Evolutionary conservation across 305 asterid species (phyloP), one percentile per base, ranked within the genome.

Genomic region (Rubia occidens): DNA sequence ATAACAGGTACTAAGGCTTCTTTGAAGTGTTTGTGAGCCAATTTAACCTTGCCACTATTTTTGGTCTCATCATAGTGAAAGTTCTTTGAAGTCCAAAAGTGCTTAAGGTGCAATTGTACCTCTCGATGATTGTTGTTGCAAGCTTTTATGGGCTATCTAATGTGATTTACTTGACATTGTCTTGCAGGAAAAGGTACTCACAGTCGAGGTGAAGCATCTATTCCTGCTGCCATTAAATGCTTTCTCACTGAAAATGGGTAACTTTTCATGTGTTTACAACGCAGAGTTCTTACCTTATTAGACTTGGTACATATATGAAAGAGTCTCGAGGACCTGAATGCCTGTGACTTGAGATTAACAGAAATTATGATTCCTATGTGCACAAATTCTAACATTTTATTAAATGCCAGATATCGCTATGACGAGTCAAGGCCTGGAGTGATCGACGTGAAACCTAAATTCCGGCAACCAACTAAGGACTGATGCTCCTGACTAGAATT

Each of bases 111-210:
- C 69, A 62, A 1, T 7, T 42, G 63, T 11, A 54, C 61, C 7
- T 62, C 61, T 40, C 64, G 7, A 53, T 60, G 32, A 37, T 18
- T 47, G 24, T 4, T 26, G 59, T 43, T 24, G 42, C 37, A 56
- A 35, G 45, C 24, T 32, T 20, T 5, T 3, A 69, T 53, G 70
- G 20, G 18, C 15, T 11, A 61, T 62, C n/a, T 35, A 26, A 70
- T 37, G 1, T 29, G 51, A 44, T 58, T 21, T 66, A 45, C 71
- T 54, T 6, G 53, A 24, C 40, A 62, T 72, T 53, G 64, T 17
- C 37, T 61, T 24, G 70, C 93, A 90, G 96, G 97, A 68, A 88
- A 82, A 74, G 97, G 97, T 60, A 91, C 83, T 71, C 95, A 91
- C 72, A 88, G 97, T 78, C 83, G 84, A 70, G 97, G 89, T 71